Evolutionary conservation across 768 basidiomycete species (phyloP), one percentile per base, ranked within the genome.

Genomic region (Rhizopogon sp.): DNA sequence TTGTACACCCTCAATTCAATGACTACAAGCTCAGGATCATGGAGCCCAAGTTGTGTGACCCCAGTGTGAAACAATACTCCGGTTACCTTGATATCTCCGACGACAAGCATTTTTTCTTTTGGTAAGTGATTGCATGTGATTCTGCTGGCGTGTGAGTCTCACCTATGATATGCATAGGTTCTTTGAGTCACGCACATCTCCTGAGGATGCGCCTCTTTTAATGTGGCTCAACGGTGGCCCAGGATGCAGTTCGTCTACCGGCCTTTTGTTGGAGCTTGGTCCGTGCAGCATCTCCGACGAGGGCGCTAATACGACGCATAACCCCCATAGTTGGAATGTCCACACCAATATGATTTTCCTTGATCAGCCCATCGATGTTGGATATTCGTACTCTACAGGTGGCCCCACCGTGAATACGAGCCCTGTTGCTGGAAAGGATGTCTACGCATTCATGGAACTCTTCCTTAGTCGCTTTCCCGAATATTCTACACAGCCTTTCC

Each of bases 171-270:
- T 25, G 4, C 25, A 4, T 56, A 90, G 89, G 89, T 93, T 92
- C 79, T 93, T 98, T 62, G 95, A 97, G 72, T 83, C 88, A 1
- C 79, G 94, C 35, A 74, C 72, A 52, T 77, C 81, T 16, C 94
- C 96, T 0, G 71, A 79, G 50, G 76, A 82, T 51, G 93, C 89
- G 6, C 95, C 94, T 4, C 78, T 98, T 2, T 78, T 95, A 8
- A 76, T 97, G 45, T 97, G 95, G 95, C 75, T 92, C n/a, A 92
- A 91, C 59, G 90, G 90, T 35, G 87, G 87, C 11, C 85, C 84
- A 20, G 81, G 84, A 8, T 85, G 83, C 71, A 84, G 82, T 53
- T 87, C 84, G 7, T 83, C 85, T 9, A 88, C 90, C 1, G 95
- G 95, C 9, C 80, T 97, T 22, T 76, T 98, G 14, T 92, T 96